Conservation (phyloP, 495 filamentous ascomycete species). For the Saxispiralis lemnorum region DNA sequence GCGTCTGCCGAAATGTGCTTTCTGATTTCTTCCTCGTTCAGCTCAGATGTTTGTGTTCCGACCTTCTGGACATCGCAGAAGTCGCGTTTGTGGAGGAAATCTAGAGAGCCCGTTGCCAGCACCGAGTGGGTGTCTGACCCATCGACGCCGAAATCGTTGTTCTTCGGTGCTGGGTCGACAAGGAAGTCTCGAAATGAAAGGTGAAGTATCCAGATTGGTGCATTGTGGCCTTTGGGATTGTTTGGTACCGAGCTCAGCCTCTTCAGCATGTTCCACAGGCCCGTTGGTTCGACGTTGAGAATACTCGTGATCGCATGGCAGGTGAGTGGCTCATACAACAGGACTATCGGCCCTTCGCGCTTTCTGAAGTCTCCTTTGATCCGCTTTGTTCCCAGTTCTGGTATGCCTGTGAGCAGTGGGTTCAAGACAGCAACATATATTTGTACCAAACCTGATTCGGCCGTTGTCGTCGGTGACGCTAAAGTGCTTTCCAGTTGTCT, state of each 20-base stretch:
- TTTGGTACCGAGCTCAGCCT: conserved; percentile 24
- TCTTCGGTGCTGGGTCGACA: conserved; percentile 23
- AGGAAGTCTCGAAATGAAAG: conserved; percentile 38
- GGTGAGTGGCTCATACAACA: conserved; percentile 18
- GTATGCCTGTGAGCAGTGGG: too few relatives aligned
- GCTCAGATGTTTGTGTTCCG: conserved; percentile 3
- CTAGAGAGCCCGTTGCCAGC: conserved; percentile 13
- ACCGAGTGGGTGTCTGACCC: conserved; percentile 11
- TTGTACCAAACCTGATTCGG: too few relatives aligned
- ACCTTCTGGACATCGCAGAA: conserved; percentile 6
- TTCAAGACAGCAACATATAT: too few relatives aligned
- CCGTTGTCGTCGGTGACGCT: too few relatives aligned
- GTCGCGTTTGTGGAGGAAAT: conserved; percentile 11
- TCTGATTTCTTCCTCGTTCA: not conserved
- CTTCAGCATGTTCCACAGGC: conserved; percentile 7
- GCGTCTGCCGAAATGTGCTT: conserved; percentile 8
- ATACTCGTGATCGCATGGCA: conserved; percentile 13
- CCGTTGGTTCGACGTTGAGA: not conserved
- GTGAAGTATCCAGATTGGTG: conserved; percentile 28
- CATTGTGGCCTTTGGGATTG: conserved; percentile 16
- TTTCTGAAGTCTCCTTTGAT: too few relatives aligned
- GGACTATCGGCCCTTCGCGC: too few relatives aligned
- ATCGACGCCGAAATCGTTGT: conserved; percentile 13
- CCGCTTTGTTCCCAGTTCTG: too few relatives aligned
- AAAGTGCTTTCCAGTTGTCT: too few relatives aligned